phyloP scores from a whole-genome alignment of 108 stramenopile genomes.

The Stephanodiscus triporus region DNA sequence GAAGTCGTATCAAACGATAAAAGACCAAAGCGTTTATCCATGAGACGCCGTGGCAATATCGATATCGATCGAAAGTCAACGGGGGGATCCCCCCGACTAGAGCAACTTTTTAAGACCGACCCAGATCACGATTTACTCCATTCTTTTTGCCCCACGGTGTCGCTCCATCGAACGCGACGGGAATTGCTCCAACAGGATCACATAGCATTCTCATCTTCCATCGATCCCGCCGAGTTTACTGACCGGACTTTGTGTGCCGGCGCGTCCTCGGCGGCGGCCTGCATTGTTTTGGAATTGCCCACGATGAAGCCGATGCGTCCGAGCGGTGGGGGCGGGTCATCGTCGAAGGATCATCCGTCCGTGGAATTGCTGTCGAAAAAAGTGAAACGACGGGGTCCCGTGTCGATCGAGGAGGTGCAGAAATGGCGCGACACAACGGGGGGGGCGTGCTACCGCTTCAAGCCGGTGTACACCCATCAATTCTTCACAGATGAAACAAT shows the following conservation, averaged over 20 bases:
- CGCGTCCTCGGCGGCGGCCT: constrained; percentile 11
- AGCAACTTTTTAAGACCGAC: neutral
- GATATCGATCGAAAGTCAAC: neutral
- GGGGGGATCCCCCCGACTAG: neutral
- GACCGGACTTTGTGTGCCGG: constrained; percentile 11
- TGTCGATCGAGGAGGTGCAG: constrained; percentile 5
- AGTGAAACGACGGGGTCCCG: constrained; percentile 1
- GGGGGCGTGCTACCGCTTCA: constrained; percentile 23
- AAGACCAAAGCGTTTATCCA: neutral
- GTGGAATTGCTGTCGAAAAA: neutral
- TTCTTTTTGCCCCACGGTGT: neutral
- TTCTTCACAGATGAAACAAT: constrained; percentile 37
- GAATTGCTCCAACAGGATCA: constrained; percentile 1
- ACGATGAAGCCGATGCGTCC: neutral
- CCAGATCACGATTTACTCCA: neutral
- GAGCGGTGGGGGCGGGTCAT: neutral
- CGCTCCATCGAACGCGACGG: neutral
- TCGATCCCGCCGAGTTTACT: neutral
- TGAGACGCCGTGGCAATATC: neutral
- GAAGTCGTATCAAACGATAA: neutral
- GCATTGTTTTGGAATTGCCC: constrained; percentile 8
- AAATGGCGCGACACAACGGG: constrained; percentile 7
- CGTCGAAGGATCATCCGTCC: neutral
- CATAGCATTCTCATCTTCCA: neutral
- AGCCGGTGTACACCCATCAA: constrained; percentile 48